Evolutionary conservation across 2,329 filamentous ascomycete species (phyloP).

Genomic region (Fusarium caatingaense): DNA sequence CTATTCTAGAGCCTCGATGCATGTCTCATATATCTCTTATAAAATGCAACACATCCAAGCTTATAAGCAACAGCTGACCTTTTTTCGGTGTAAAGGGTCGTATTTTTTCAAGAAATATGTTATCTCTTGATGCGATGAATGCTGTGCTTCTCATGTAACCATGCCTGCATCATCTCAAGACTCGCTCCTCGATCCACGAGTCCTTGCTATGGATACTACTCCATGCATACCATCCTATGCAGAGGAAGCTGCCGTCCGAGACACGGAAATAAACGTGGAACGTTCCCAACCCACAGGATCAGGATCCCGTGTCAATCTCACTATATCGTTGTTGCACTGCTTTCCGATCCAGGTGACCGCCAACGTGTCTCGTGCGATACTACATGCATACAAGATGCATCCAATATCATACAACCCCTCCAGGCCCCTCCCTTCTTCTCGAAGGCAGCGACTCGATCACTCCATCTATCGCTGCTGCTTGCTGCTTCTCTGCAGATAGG

Average conservation of each 20-base stretch:
- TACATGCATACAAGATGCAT: constrained; percentile 2
- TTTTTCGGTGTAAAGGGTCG: constrained; percentile 5
- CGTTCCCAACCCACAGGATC: constrained; percentile 37
- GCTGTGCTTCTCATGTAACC: constrained; percentile 27
- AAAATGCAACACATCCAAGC: constrained; percentile 33
- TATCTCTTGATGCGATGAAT: not conserved
- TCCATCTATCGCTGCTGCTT: constrained; percentile 38
- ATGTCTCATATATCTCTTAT: constrained; percentile 28
- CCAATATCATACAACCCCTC: constrained; percentile 27
- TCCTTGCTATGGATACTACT: constrained; percentile 20
- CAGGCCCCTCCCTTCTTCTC: constrained; percentile 38
- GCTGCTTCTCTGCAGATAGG: constrained; percentile 44
- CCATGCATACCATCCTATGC: constrained; percentile 5
- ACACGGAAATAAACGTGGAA: constrained; percentile 45
- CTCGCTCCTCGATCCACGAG: constrained; percentile 37
- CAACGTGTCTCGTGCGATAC: constrained; percentile 40
- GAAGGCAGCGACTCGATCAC: constrained; percentile 35
- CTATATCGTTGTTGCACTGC: constrained; percentile 38
- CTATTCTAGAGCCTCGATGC: constrained; percentile 7
- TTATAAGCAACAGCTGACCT: constrained; percentile 28
- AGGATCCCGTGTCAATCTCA: constrained; percentile 37
- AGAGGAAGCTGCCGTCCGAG: constrained; percentile 33
- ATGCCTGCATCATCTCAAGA: constrained; percentile 38
- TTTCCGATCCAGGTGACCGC: constrained; percentile 43
- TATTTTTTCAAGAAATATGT: not conserved